Evolutionary conservation across 768 basidiomycete genomes (phyloP).

Genomic region (Hygrocybe coccinea): DNA sequence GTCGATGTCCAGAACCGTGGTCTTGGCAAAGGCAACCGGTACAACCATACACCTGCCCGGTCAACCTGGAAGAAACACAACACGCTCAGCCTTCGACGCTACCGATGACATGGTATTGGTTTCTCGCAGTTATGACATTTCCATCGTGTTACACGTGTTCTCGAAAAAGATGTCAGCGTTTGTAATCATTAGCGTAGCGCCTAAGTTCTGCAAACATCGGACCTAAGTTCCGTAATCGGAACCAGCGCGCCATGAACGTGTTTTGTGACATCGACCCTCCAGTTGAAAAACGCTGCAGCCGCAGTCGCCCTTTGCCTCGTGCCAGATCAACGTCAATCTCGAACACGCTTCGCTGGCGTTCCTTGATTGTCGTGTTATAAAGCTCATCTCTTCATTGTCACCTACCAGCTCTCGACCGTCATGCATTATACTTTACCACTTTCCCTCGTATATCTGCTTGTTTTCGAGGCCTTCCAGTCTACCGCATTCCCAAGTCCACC

Average conservation of each 20-base stretch:
- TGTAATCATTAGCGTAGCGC: conserved; percentile 19
- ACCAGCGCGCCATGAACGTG: no score
- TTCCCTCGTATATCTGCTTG: conserved; percentile 1
- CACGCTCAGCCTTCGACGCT: conserved; percentile 87
- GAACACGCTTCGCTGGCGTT: neutral
- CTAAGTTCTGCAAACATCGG: no score
- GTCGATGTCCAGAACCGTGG: conserved; percentile 74
- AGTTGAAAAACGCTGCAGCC: neutral
- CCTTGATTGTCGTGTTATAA: neutral
- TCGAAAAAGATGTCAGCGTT: conserved; percentile 7
- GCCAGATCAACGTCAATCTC: neutral
- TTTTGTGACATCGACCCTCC: conserved; percentile 10
- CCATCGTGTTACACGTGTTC: no score
- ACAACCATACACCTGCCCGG: conserved; percentile 89
- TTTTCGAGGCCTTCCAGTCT: neutral
- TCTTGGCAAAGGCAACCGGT: conserved; percentile 87
- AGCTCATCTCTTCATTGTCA: neutral
- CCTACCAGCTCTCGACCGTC: neutral
- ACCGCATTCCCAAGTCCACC: conserved; percentile 4
- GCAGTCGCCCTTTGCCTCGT: neutral
- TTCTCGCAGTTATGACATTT: no score
- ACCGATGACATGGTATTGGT: conserved; percentile 54
- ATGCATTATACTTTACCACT: neutral
- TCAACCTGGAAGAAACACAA: conserved; percentile 99
- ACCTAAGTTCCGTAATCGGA: no score